A percentile compares a stretch with the other conserved stretches of the same genome.
Evolutionary conservation across 2,329 filamentous ascomycete genomes (phyloP).

Genomic region (Trichoderma sp.): DNA sequence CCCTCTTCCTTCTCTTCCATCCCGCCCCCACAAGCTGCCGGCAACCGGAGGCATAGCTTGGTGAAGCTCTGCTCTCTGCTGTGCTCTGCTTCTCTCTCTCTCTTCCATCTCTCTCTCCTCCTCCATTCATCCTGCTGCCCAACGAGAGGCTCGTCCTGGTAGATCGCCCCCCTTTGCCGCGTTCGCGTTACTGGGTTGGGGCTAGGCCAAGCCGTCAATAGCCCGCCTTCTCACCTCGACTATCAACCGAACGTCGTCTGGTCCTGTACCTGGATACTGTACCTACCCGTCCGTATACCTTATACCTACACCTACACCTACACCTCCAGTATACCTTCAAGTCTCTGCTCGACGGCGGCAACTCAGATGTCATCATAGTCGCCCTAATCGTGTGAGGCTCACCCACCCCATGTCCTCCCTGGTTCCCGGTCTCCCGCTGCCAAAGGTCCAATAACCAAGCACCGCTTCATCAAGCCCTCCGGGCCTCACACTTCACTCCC

Average conservation of each 20-base stretch:
- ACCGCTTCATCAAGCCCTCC: conserved; percentile 14
- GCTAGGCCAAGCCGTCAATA: conserved; percentile 16
- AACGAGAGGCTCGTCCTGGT: conserved; percentile 20
- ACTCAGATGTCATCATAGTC: conserved; percentile 21
- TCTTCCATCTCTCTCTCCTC: background rate
- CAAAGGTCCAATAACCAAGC: conserved; percentile 17
- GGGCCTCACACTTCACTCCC: conserved; percentile 16
- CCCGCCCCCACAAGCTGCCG: conserved; percentile 19
- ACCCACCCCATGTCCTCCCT: conserved; percentile 21
- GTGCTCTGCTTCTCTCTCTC: background rate
- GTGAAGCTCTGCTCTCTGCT: conserved; percentile 5
- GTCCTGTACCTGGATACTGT: background rate
- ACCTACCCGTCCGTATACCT: background rate
- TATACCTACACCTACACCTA: background rate
- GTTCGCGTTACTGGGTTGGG: conserved; percentile 16
- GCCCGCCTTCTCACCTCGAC: conserved; percentile 9
- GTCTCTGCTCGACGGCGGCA: conserved; percentile 10
- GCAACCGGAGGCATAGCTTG: conserved; percentile 14
- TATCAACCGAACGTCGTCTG: conserved; percentile 7
- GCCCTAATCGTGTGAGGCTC: conserved; percentile 19
- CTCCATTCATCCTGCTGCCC: conserved; percentile 21
- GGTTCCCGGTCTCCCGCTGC: conserved; percentile 18
- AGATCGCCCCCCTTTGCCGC: conserved; percentile 19
- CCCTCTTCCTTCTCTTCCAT: conserved; percentile 11
- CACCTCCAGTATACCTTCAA: background rate